Base-by-base conservation (phyloP, 768 basidiomycete species). In the Hypsizygus marmoreus region DNA sequence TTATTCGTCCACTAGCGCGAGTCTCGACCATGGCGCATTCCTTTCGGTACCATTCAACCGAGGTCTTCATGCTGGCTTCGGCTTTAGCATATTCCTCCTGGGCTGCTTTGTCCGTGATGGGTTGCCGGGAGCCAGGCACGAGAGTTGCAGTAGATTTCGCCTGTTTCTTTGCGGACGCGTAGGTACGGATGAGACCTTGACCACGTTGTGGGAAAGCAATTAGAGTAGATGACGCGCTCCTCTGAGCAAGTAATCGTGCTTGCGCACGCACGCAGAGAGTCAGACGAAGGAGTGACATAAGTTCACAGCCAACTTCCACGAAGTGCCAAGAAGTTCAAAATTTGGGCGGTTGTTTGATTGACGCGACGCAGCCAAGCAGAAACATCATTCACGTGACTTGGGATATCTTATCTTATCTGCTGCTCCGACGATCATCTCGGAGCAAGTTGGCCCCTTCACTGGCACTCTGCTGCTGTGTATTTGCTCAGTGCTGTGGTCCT, bases 1-100 rank as follows among this genome's bases (percentile, higher is more conserved):
- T 88, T 49, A 93, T 77, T 20, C 88, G 84, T 23, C 91, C 91
- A 42, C 73, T 80, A 1, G 86, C 87, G 11, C 89, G 82, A 16
- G 76, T 78, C 64, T 90, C 87, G 16, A 83, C 68, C 13, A 67
- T 73, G n/a, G 84, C 82, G 40, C 88, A 84, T 57, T 90, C 88
- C 50, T 87, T 88, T 44, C 81, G 74, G 72, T 80, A 86, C 80
- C 83, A 84, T 16, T 88, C 86, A n/a, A 86, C 74, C 3, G 76
- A 71, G 2, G 71, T 61, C 25, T 67, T 59, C 88, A 93, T 92
- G 49, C 77, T 78, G 6, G 71, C 62, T 51, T 86, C 84, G 0
- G 81, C 67, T 54, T 81, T 85, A 25, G 70, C 63, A 53, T 86
- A 86, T 58, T 88, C 87, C 9, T 73, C 68, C 28, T 71, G 75